phyloP scores from a whole-genome alignment of 768 basidiomycete genomes.

The Lactarius deliciosus region DNA sequence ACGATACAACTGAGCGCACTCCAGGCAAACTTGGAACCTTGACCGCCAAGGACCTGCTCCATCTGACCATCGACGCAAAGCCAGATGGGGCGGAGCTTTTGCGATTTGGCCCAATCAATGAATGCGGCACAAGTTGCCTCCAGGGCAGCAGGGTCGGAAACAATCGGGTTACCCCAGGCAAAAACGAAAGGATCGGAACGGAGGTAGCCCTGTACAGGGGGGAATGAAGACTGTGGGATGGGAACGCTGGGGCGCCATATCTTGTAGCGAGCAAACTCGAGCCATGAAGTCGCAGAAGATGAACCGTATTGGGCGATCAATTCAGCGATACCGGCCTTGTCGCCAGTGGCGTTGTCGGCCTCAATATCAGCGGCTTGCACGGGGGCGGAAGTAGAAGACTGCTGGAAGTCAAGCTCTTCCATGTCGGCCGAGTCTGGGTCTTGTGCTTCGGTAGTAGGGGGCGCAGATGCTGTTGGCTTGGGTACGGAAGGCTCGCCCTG shows the following conservation, averaged over 20 bases:
- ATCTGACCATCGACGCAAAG: constrained; percentile 54
- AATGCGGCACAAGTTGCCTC: constrained; percentile 49
- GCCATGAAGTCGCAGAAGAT: constrained; percentile 68
- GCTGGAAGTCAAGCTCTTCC: constrained; percentile 19
- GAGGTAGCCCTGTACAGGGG: constrained; percentile 66
- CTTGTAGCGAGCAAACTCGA: constrained; percentile 50
- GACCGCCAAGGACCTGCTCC: constrained; percentile 50
- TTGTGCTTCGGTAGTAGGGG: background rate
- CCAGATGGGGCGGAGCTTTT: constrained; percentile 57
- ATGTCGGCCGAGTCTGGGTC: constrained; percentile 3
- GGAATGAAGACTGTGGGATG: constrained; percentile 50
- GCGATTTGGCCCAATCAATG: constrained; percentile 39
- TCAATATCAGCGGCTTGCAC: constrained; percentile 9
- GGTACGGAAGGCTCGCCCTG: background rate
- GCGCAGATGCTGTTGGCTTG: background rate
- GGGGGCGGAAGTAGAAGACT: constrained; percentile 10
- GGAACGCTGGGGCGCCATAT: constrained; percentile 63
- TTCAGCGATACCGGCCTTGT: constrained; percentile 27
- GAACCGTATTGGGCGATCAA: constrained; percentile 67
- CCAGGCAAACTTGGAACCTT: constrained; percentile 49
- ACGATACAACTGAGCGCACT: constrained; percentile 60
- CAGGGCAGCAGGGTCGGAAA: constrained; percentile 36
- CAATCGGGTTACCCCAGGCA: constrained; percentile 32
- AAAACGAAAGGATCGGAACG: constrained; percentile 43
- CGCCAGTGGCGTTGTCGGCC: constrained; percentile 17